Percentiles rank a stretch among this genome's conserved stretches.
Conservation (phyloP, 352 stramenopile genomes). For the Aphanomyces stellatus region DNA sequence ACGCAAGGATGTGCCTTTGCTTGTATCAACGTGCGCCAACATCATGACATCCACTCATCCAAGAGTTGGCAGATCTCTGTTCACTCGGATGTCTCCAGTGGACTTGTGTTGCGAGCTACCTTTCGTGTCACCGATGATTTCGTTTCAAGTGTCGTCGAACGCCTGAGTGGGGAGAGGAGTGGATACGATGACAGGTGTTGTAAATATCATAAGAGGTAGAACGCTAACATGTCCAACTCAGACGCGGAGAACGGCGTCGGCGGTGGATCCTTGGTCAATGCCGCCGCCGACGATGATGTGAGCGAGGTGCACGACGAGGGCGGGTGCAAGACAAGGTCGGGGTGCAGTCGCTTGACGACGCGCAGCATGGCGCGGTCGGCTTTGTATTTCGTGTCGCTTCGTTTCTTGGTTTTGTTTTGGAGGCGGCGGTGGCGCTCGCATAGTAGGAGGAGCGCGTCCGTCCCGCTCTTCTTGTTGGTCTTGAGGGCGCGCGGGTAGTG, state of each 20-base stretch:
- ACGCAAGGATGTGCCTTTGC: no score
- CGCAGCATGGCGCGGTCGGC: slow-evolving; percentile 15
- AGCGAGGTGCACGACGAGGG: not conserved
- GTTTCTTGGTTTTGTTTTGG: slow-evolving; percentile 83
- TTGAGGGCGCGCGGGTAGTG: slow-evolving; percentile 60
- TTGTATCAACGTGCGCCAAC: no score
- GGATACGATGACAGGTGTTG: no score
- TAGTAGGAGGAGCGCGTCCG: slow-evolving; percentile 40
- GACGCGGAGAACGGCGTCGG: not conserved
- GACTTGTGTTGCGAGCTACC: no score
- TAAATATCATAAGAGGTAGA: slow-evolving; percentile 19
- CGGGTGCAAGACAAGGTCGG: not conserved
- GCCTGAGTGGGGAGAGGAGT: no score
- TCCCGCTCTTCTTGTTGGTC: slow-evolving; percentile 39
- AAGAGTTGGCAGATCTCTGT: no score
- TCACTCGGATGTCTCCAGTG: no score
- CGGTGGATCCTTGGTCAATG: not conserved
- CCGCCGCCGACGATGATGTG: not conserved
- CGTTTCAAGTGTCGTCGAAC: no score
- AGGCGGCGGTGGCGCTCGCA: slow-evolving; percentile 74
- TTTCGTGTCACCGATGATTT: no score
- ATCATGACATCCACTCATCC: no score
- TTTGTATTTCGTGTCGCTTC: slow-evolving; percentile 40
- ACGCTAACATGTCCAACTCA: slow-evolving; percentile 16
- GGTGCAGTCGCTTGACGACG: slow-evolving; percentile 17